Evolutionary conservation across 192 early-diverging fungal species (phyloP).

Genomic region (Coemansia sp.): DNA sequence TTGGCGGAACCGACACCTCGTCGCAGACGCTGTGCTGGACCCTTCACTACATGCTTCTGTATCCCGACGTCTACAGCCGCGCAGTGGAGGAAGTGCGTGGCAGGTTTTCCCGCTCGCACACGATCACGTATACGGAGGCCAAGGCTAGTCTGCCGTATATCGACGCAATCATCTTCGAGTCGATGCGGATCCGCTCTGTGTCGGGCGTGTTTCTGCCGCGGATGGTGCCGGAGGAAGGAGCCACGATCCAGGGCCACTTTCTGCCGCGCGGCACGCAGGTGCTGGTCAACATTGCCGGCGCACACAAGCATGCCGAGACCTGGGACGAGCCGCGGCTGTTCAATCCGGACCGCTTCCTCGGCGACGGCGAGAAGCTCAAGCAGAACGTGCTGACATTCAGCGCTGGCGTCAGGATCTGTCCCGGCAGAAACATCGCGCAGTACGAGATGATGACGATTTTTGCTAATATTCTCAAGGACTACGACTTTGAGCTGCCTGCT

Average conservation of each 20-base stretch:
- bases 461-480: constrained; percentile 31
- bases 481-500: constrained; percentile 16
- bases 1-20: constrained; percentile 40
- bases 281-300: constrained; percentile 21
- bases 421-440: constrained; percentile 26
- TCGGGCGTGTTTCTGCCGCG: constrained; percentile 24
- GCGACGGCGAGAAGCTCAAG: constrained; percentile 5
- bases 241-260: constrained; percentile 25
- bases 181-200: constrained; percentile 31
- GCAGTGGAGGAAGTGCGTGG: constrained; percentile 23
- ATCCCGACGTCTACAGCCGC: constrained; percentile 12
- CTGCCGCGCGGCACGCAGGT: constrained; percentile 31
- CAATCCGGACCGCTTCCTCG: constrained; percentile 41
- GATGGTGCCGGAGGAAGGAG: constrained; percentile 29
- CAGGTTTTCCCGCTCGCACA: constrained; percentile 15
- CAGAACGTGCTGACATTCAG: constrained; percentile 26
- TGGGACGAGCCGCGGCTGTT: constrained; percentile 29
- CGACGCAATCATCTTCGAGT: constrained; percentile 42
- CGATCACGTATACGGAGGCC: constrained; percentile 23
- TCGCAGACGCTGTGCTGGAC: constrained; percentile 35
- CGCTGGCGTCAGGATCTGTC: constrained; percentile 34
- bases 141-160: constrained; percentile 24
- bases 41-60: constrained; percentile 27
- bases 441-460: constrained; percentile 30
- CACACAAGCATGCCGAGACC: constrained; percentile 14